phyloP scores from a whole-genome alignment of 2,329 filamentous ascomycete species.

The Colletotrichum falcatum region DNA sequence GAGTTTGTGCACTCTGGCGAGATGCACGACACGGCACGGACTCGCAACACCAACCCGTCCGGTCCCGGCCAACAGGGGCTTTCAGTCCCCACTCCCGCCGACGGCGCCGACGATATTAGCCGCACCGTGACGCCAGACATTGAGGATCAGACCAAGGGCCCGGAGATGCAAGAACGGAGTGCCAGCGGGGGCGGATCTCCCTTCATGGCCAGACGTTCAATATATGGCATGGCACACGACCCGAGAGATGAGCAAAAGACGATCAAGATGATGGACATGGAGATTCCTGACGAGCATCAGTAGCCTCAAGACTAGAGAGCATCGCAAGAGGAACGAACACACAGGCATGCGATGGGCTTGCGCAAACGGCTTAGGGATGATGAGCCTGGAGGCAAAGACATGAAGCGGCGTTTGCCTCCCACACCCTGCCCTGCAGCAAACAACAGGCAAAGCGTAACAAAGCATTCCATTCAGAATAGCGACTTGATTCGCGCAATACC shows the following conservation, averaged over 20 bases:
- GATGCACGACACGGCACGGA: slow-evolving; percentile 38
- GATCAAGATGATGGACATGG: slow-evolving; percentile 54
- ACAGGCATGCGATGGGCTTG: not conserved
- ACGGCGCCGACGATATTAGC: slow-evolving; percentile 40
- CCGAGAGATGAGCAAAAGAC: slow-evolving; percentile 41
- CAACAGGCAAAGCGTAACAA: slow-evolving; percentile 5
- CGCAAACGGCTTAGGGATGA: slow-evolving; percentile 13
- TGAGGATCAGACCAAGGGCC: slow-evolving; percentile 46
- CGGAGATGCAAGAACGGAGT: slow-evolving; percentile 60
- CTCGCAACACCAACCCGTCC: slow-evolving; percentile 28
- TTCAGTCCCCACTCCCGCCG: slow-evolving; percentile 33
- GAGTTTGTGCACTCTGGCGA: slow-evolving; percentile 27
- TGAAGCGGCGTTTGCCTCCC: not conserved
- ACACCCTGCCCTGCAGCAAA: slow-evolving; percentile 9
- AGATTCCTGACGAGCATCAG: slow-evolving; percentile 47
- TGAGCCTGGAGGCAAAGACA: not conserved
- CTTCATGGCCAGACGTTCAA: slow-evolving; percentile 45
- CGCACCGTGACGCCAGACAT: slow-evolving; percentile 40
- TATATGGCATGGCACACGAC: slow-evolving; percentile 25
- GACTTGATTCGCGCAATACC: slow-evolving; percentile 13
- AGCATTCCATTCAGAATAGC: slow-evolving; percentile 15
- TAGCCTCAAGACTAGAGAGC: slow-evolving; percentile 32
- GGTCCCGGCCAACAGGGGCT: slow-evolving; percentile 38
- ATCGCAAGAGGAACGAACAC: slow-evolving; percentile 1
- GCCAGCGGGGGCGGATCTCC: no score